Percentiles rank a stretch among this genome's conserved stretches.
These are phyloP conservation scores for Psilocybe azurescens DNA, from an alignment of 768 basidiomycete genomes.

Conservation along the genomic window DNA sequence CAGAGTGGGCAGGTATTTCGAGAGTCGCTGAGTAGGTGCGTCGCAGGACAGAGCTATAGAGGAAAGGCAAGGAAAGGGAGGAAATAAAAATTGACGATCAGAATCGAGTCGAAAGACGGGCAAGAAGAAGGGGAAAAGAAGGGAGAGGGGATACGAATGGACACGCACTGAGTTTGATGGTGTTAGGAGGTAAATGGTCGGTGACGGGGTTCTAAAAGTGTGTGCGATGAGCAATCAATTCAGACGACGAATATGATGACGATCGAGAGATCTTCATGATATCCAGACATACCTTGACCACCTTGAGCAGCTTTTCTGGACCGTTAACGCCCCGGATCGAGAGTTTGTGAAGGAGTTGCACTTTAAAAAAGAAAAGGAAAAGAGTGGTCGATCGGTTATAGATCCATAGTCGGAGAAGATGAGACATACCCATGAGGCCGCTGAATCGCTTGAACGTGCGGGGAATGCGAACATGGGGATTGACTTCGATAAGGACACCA, in stretches of 20 bases:
- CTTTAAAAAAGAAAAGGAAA: constrained; percentile 50
- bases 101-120: not conserved
- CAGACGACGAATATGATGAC: constrained; percentile 1
- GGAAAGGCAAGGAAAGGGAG: no score
- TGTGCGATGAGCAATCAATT: constrained; percentile 1
- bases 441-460: constrained; percentile 99
- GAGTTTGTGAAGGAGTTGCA: constrained; percentile 95
- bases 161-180: constrained; percentile 89
- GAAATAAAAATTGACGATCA: constrained; percentile 3
- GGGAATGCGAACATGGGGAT: constrained; percentile 96
- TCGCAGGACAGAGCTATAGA: constrained; percentile 87
- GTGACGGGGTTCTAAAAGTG: constrained; percentile 82
- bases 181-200: constrained; percentile 94
- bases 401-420: not conserved
- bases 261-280: not conserved
- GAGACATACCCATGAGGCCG: constrained; percentile 88
- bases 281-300: constrained; percentile 76
- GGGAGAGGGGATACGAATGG: not conserved
- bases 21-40: constrained; percentile 79
- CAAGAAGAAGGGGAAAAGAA: no score
- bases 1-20: constrained; percentile 82
- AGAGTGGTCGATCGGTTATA: not conserved
- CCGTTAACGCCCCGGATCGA: constrained; percentile 97
- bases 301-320: constrained; percentile 95
- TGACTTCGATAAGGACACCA: constrained; percentile 96